phyloP scores from a whole-genome alignment of 768 basidiomycete species.

The Gloeostereum incarnatum region DNA sequence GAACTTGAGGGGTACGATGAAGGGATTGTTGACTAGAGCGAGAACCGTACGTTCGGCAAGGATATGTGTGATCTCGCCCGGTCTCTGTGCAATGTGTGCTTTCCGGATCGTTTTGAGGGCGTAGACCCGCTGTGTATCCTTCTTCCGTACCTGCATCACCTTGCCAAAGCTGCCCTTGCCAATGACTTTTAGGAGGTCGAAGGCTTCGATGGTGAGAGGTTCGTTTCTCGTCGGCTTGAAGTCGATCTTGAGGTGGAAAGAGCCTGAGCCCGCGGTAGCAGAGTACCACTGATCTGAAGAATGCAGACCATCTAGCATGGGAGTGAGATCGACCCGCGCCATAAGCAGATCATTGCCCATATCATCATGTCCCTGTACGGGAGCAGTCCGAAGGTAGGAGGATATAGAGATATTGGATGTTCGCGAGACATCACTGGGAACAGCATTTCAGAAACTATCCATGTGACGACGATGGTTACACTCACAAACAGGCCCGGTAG shows the following conservation, averaged over 20 bases:
- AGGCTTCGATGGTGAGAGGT: slow-evolving; percentile 88
- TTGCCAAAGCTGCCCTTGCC: slow-evolving; percentile 98
- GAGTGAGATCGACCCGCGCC: slow-evolving; percentile 85
- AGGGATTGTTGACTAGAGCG: slow-evolving; percentile 95
- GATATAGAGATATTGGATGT: slow-evolving; percentile 89
- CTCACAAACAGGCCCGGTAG: slow-evolving; percentile 91
- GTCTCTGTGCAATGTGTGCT: slow-evolving; percentile 92
- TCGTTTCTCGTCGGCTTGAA: slow-evolving; percentile 85
- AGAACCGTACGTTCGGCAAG: slow-evolving; percentile 95
- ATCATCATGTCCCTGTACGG: slow-evolving; percentile 70
- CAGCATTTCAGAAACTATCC: slow-evolving; percentile 1
- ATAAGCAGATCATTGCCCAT: slow-evolving; percentile 97
- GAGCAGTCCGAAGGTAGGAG: slow-evolving; percentile 81
- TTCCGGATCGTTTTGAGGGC: slow-evolving; percentile 98
- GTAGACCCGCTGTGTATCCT: slow-evolving; percentile 96
- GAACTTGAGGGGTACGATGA: slow-evolving; percentile 98
- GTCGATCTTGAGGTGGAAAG: slow-evolving; percentile 93
- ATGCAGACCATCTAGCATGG: slow-evolving; percentile 72
- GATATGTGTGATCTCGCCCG: slow-evolving; percentile 97
- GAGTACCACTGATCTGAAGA: slow-evolving; percentile 88
- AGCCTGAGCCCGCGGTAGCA: slow-evolving; percentile 76
- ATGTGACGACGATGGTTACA: slow-evolving; percentile 10
- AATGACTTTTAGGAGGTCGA: slow-evolving; percentile 95
- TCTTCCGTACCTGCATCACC: slow-evolving; percentile 99
- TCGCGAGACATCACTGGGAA: slow-evolving; percentile 82